phyloP scores from a whole-genome alignment of 2,329 filamentous ascomycete genomes.

The Aureobasidium sp. region DNA sequence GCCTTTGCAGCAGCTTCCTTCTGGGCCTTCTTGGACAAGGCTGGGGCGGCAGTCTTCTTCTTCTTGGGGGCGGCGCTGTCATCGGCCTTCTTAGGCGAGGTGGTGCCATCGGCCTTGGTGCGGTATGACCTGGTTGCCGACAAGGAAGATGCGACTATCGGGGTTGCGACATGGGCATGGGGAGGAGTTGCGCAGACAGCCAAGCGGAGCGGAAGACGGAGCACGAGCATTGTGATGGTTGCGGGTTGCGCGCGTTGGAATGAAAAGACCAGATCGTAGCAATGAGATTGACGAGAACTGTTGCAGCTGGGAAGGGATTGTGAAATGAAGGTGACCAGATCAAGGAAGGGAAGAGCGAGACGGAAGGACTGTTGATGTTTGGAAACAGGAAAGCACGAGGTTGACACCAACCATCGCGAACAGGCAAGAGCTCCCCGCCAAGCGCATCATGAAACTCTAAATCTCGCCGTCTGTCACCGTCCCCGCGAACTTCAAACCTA shows the following conservation, averaged over 20 bases:
- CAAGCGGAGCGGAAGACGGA: slow-evolving; percentile 14
- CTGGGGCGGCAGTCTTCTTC: not conserved
- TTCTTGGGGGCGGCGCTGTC: slow-evolving; percentile 3
- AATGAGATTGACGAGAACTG: not conserved
- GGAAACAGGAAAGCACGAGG: not conserved
- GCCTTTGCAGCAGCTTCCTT: slow-evolving; percentile 7
- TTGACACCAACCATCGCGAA: not conserved
- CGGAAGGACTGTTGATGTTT: not conserved
- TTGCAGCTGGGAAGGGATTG: not conserved
- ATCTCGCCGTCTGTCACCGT: not conserved
- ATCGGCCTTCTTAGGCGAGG: slow-evolving; percentile 3
- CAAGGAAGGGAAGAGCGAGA: not conserved
- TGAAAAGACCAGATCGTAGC: not conserved
- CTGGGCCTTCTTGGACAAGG: not conserved
- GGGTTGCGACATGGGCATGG: not conserved
- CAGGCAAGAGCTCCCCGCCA: not conserved
- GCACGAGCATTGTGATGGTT: slow-evolving; percentile 12
- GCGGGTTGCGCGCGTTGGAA: not conserved
- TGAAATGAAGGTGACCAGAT: not conserved
- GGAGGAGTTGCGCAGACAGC: not conserved
- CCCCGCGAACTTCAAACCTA: not conserved
- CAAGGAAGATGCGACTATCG: not conserved
- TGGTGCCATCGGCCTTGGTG: slow-evolving; percentile 4
- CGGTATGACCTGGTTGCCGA: not conserved
- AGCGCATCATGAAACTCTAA: not conserved